phyloP scores from a whole-genome alignment of 2,329 filamentous ascomycete genomes.

The Podosphaera fusca region DNA sequence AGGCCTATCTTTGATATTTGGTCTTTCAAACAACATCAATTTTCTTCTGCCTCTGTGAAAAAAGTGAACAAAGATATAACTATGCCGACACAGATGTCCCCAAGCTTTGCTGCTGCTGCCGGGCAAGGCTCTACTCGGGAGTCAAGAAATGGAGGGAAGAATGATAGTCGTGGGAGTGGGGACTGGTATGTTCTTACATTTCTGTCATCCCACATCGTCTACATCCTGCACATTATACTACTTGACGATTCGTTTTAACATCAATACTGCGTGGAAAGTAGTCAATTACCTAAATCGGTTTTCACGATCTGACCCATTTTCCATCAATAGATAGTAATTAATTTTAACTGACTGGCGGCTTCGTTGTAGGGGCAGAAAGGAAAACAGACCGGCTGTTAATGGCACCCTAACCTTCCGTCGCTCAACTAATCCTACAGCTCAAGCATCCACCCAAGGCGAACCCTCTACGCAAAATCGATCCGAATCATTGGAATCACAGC shows the following conservation, averaged over 20 bases:
- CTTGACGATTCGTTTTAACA: not conserved
- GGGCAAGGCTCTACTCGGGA: constrained; percentile 44
- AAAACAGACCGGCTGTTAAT: constrained; percentile 30
- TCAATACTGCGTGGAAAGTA: not conserved
- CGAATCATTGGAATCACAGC: constrained; percentile 10
- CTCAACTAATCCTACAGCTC: constrained; percentile 29
- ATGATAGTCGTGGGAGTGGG: constrained; percentile 34
- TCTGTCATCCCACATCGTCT: not conserved
- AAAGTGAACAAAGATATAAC: constrained; percentile 3
- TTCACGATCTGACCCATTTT: not conserved
- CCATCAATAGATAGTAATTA: not conserved
- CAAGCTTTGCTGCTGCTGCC: constrained; percentile 66
- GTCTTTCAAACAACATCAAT: not conserved
- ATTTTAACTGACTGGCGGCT: not conserved
- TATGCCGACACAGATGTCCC: constrained; percentile 56
- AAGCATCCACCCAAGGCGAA: constrained; percentile 12
- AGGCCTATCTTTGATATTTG: not conserved
- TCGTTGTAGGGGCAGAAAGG: constrained; percentile 29
- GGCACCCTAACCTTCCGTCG: constrained; percentile 42
- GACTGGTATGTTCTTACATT: constrained; percentile 40
- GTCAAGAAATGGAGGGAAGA: constrained; percentile 31
- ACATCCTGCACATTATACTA: not conserved
- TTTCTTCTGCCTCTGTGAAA: not conserved
- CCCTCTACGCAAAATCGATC: constrained; percentile 8
- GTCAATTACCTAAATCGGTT: not conserved